Evolutionary conservation across 306 rosid species (phyloP).

Genomic region (Mucuna pruriens): DNA sequence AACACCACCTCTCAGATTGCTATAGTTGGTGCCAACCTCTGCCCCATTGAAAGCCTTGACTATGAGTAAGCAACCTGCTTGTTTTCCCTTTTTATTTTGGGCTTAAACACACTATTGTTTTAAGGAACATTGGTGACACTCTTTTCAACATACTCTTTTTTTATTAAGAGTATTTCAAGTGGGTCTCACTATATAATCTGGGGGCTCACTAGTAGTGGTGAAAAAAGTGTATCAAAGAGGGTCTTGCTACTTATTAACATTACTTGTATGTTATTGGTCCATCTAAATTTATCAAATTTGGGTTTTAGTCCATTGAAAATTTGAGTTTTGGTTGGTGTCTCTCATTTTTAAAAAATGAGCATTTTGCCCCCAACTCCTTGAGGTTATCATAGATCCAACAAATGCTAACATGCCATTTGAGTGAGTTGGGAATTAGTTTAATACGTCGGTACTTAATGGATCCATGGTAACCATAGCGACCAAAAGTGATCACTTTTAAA

Average conservation of each 20-base stretch:
- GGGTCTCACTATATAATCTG: background rate
- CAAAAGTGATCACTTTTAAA: background rate
- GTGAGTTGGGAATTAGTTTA: background rate
- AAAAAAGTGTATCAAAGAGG: background rate
- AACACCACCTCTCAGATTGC: slow-evolving; percentile 92
- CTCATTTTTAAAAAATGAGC: no score
- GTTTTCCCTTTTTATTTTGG: background rate
- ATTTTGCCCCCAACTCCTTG: no score
- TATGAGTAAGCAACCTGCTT: slow-evolving; percentile 64
- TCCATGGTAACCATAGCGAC: background rate
- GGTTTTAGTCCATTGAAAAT: background rate
- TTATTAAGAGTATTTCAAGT: background rate
- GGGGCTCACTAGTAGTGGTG: background rate
- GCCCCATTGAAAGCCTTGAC: slow-evolving; percentile 94
- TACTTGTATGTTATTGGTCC: background rate
- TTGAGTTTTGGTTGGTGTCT: no score
- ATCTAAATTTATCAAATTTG: background rate
- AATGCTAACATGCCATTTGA: background rate
- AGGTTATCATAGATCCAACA: no score
- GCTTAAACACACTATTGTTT: background rate
- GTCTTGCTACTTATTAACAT: background rate
- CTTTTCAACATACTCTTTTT: background rate
- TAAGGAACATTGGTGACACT: background rate
- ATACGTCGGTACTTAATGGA: background rate
- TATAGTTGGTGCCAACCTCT: slow-evolving; percentile 80